Percentiles rank a stretch among this genome's conserved stretches.
phyloP scores from a whole-genome alignment of 305 asterid species.

The Fraxinus xanthoxyloides region DNA sequence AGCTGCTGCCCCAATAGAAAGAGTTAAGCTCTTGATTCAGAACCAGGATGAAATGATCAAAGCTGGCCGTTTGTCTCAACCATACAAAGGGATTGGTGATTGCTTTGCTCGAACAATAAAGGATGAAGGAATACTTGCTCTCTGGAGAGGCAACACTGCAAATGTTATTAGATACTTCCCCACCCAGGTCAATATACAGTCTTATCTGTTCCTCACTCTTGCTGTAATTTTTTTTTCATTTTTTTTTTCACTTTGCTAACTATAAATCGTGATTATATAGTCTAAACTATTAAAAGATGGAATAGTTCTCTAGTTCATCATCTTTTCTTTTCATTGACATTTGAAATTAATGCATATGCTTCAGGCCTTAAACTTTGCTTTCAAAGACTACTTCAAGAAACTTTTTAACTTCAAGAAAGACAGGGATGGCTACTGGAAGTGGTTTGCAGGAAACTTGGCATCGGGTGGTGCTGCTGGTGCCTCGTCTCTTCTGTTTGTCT shows the following conservation, averaged over 20 bases:
- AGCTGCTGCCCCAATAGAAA: not conserved
- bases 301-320: not conserved
- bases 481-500: not conserved
- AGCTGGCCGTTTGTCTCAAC: not conserved
- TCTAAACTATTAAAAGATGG: not conserved
- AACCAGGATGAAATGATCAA: not conserved
- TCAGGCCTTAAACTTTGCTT: not conserved
- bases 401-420: not conserved
- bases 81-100: not conserved
- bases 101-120: not conserved
- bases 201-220: not conserved
- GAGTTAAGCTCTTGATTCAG: not conserved
- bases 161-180: not conserved
- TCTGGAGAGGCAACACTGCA: not conserved
- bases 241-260: not conserved
- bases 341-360: not conserved
- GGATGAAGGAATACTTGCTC: not conserved
- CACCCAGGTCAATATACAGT: not conserved
- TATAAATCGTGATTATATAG: not conserved
- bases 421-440: not conserved
- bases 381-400: not conserved
- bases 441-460: not conserved
- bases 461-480: not conserved
- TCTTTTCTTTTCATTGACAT: not conserved
- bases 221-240: not conserved